Evolutionary conservation across 2,329 filamentous ascomycete genomes (phyloP), one percentile per base, ranked within the genome.

Genomic region (Sarocladiaceae sp.): DNA sequence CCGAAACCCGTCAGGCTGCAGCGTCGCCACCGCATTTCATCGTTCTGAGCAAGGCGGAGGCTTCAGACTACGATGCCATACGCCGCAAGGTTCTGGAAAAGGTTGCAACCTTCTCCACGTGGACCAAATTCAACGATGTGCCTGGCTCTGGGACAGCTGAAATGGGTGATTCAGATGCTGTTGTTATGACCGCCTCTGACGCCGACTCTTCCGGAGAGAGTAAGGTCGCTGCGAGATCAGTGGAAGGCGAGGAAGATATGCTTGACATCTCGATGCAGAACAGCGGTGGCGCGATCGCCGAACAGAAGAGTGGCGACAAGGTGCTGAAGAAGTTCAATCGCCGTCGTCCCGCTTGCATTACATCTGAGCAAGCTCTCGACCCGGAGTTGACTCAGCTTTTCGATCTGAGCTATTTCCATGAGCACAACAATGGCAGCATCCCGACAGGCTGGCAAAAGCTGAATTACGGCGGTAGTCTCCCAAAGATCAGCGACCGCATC

Each of bases 261-360:
- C 86, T 97, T 5, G 87, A 96, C 58, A 82, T 98, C 13, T 86
- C 85, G 1, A 90, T 96, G 83, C 82, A 80, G 44, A 83, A 88
- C 53, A 67, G 69, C 2, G 58, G 58, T 13, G 68, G 73, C 51
- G 45, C 50, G 27, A 45, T 44, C 49, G 50, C 48, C 10, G 50
- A 53, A 26, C 45, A 47, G 35, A 40, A 21, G n/a, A 40, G n/a
- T 40, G 45, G 21, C 33, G 44, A 12, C 43, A 52, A 54, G 43
- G 44, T 66, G 33, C 58, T 74, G 46, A 70, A 66, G 51, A 60
- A 59, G 6, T 79, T 78, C 61, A 77, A 72, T 48, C 62, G 54
- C 11, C 62, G 61, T 32, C 68, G 73, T 21, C 78, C 75, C 3
- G 68, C 63, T 50, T 88, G 68, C 70, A 70, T 68, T 50, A 65